These are phyloP conservation scores for Ceriops tagal DNA, from an alignment of 345 rosid genomes.

Conservation along the genomic window DNA sequence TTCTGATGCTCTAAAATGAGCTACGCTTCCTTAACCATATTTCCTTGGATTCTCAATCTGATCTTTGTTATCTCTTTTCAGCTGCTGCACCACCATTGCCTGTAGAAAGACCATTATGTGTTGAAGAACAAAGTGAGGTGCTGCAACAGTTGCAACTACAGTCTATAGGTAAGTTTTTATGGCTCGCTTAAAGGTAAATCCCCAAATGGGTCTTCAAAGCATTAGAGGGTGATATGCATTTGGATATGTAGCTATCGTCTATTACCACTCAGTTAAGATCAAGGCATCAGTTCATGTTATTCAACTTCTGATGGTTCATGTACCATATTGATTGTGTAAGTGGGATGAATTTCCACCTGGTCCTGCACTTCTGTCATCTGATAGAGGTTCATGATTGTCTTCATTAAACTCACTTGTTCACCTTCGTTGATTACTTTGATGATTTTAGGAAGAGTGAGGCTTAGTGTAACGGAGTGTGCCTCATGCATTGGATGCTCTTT, in stretches of 20 bases:
- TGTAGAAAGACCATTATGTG: constrained; percentile 41
- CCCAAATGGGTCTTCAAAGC: neutral
- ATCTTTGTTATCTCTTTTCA: constrained; percentile 22
- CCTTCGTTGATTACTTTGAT: no score
- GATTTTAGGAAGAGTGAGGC: no score
- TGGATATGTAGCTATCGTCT: neutral
- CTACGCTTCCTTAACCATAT: no score
- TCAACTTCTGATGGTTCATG: no score
- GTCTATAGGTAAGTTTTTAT: constrained; percentile 45
- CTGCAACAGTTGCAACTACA: constrained; percentile 37
- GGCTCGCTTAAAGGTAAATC: neutral
- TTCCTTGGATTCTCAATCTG: no score
- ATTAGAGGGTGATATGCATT: neutral
- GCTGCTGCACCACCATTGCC: constrained; percentile 27
- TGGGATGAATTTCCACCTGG: neutral
- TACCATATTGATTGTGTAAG: no score
- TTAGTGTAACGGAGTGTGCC: no score
- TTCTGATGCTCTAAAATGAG: no score
- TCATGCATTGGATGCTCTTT: no score
- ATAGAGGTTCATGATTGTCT: neutral
- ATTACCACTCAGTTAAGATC: neutral
- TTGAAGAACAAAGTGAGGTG: constrained; percentile 42
- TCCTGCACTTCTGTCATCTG: neutral
- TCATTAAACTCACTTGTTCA: neutral
- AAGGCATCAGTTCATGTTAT: no score